Base-by-base conservation (phyloP, 169 alveolate genomes). In the Eimeria sp. region DNA sequence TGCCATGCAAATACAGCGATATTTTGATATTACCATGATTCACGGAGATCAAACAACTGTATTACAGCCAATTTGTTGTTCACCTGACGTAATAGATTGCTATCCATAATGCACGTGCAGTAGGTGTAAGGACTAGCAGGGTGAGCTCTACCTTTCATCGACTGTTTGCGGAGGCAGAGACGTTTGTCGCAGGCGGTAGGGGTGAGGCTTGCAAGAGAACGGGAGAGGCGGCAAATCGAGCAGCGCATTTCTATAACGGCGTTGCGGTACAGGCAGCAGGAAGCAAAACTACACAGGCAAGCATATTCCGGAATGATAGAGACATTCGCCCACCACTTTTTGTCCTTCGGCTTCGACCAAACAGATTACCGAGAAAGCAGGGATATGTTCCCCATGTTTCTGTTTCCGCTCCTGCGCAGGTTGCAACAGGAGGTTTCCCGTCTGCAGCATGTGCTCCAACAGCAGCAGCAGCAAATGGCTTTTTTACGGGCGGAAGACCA, bases 211-310 rank as follows among this genome's bases (percentile, higher is more conserved):
- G 78, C 76, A 34, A 22, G n/a, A 18, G 51, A n/a, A 30, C 78
- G 30, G 18, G 70, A 61, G 27, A 40, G 40, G 54, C 54, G 57
- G 54, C 63, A 84, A 43, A 49, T 5, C 57, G 47, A 61, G 61
- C 65, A 34, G 61, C 43, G 57, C 14, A 10, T 84, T 40, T 30
- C 61, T 30, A 2, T 58, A 70, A 34, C 78, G 3, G 57, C 80
- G 67, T 43, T 84, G 63, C 58, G 47, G 78, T 84, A 70, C 80
- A 54, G 92, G 47, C 27, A 84, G 47, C 92, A 57, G 61, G 92
- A 84, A 40, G 92, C 58, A 22, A 34, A 70, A 40, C 92, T 84
- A 34, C 92, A 43, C 43, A 84, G 80, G 92, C 80, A 40, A 84
- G 92, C 80, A 0, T 20, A 10, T 43, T 18, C 34, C 40, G 65